Conservation (phyloP, 2,329 filamentous ascomycete genomes). For the Colletotrichum tropicale region DNA sequence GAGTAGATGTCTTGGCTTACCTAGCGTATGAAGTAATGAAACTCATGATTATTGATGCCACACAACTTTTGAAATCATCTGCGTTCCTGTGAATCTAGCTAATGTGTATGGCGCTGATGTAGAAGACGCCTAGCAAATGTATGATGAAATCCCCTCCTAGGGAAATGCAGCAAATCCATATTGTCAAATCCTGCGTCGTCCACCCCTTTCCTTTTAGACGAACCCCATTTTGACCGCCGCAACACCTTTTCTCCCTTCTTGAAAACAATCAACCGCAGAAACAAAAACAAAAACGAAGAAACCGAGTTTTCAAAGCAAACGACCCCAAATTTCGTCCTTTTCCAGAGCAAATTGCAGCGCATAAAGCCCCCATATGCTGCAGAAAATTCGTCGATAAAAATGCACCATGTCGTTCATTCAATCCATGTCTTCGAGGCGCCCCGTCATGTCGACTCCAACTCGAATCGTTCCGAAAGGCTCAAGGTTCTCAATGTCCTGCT, state of each 20-base stretch:
- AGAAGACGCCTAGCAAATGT: not conserved
- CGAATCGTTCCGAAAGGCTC: constrained; percentile 52
- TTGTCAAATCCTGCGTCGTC: not conserved
- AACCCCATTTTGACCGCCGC: not conserved
- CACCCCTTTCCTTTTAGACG: not conserved
- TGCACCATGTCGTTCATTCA: not conserved
- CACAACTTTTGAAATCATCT: not conserved
- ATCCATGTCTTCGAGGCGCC: not conserved
- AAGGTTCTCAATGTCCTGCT: constrained; percentile 55
- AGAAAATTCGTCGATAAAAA: not conserved
- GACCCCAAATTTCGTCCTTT: not conserved
- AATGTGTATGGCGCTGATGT: not conserved
- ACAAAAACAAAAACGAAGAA: not conserved
- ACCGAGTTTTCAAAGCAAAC: not conserved
- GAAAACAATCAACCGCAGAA: not conserved
- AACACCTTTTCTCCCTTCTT: not conserved
- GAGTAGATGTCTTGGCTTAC: constrained; percentile 34
- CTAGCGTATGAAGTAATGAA: constrained; percentile 22
- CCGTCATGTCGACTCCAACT: constrained; percentile 35
- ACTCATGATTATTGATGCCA: constrained; percentile 6
- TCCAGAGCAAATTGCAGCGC: not conserved
- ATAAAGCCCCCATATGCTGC: not conserved
- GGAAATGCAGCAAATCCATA: not conserved
- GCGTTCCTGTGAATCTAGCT: constrained; percentile 10
- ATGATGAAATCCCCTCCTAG: not conserved